Conservation (phyloP, 805 yeast species). For the Wickerhamiella hasegawae region DNA sequence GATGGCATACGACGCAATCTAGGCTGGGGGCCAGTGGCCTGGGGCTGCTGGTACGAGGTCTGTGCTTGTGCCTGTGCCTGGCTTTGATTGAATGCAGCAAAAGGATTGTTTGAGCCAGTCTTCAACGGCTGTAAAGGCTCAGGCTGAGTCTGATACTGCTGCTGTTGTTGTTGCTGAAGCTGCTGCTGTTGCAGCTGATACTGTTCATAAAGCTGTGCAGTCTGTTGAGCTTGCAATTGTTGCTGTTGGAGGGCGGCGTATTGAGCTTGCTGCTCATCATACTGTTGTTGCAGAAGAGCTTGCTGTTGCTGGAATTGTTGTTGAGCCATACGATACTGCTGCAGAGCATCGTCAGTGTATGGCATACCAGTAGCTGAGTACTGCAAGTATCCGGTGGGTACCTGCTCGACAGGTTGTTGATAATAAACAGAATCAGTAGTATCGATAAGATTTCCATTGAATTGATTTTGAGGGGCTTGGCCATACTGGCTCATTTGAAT, state of each 20-base stretch:
- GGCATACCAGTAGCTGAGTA: slow-evolving; percentile 8
- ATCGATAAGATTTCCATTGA: slow-evolving; percentile 5
- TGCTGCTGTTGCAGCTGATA: slow-evolving; percentile 14
- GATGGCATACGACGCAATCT: not conserved
- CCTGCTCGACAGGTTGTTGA: slow-evolving; percentile 13
- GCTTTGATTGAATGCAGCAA: slow-evolving; percentile 30
- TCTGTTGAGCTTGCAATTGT: slow-evolving; percentile 1
- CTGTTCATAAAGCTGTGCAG: not conserved
- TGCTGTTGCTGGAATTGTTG: slow-evolving; percentile 15
- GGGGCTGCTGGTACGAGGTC: slow-evolving; percentile 11
- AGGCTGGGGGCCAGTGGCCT: slow-evolving; percentile 6
- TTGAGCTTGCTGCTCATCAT: slow-evolving; percentile 17
- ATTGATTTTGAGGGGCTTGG: slow-evolving; percentile 24
- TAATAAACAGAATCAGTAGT: slow-evolving; percentile 9
- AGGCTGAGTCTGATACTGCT: slow-evolving; percentile 15
- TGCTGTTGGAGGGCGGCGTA: slow-evolving; percentile 1
- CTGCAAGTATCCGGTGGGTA: slow-evolving; percentile 24
- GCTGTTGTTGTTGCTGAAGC: slow-evolving; percentile 8
- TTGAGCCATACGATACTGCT: slow-evolving; percentile 18
- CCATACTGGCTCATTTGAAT: slow-evolving; percentile 49
- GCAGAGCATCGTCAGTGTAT: slow-evolving; percentile 2
- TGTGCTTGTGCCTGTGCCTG: slow-evolving; percentile 13
- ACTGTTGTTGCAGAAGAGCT: slow-evolving; percentile 13
- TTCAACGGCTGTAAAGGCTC: slow-evolving; percentile 34
- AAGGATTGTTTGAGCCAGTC: slow-evolving; percentile 69